A percentile compares a stretch with the other conserved stretches of the same genome.
Evolutionary conservation across 2,329 filamentous ascomycete species (phyloP).

Genomic region (Aspergillus fumigatiaffinis): DNA sequence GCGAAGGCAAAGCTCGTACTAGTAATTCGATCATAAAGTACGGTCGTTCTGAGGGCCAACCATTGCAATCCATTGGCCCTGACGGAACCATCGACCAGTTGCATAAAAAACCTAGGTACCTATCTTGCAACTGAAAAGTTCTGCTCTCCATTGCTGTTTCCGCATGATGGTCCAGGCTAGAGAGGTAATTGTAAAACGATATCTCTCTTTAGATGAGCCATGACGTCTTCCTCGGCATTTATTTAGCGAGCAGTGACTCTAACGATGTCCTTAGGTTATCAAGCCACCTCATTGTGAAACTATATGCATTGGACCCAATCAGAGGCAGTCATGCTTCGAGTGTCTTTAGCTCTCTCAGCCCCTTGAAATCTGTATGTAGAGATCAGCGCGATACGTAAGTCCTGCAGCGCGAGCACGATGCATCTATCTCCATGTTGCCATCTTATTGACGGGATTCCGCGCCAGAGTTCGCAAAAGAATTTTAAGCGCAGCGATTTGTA

Average conservation of each 20-base stretch:
- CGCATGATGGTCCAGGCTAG: neutral
- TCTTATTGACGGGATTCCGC: conserved; percentile 6
- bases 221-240: neutral
- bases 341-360: neutral
- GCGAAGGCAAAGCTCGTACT: too few relatives aligned
- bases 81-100: conserved; percentile 17
- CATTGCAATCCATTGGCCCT: neutral
- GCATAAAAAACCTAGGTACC: neutral
- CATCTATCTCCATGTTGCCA: conserved; percentile 1
- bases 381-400: neutral
- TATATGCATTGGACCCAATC: neutral
- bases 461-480: conserved; percentile 6
- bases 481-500: conserved; percentile 3
- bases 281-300: neutral
- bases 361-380: neutral
- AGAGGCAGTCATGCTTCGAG: neutral
- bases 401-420: conserved; percentile 6
- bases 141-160: too few relatives aligned
- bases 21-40: neutral
- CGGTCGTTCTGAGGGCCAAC: too few relatives aligned
- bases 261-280: neutral
- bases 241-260: neutral
- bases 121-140: too few relatives aligned
- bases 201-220: neutral
- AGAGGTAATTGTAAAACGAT: neutral